phyloP scores from a whole-genome alignment of 225 moss, liverwort and hornwort genomes.

The Physcomitrellopsis africana region DNA sequence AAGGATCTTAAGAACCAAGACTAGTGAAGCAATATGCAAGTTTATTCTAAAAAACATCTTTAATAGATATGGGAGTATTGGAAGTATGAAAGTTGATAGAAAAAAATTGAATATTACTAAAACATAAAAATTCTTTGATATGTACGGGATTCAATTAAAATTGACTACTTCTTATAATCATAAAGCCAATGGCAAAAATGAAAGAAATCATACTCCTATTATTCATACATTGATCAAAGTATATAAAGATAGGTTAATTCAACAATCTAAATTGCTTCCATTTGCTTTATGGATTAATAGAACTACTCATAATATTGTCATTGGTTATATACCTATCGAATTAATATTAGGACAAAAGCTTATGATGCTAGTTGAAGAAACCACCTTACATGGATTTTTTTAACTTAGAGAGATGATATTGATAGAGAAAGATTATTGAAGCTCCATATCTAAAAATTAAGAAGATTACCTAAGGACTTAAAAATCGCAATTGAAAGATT shows the following conservation, averaged over 20 bases:
- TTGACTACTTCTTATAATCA: background rate
- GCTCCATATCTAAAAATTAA: background rate
- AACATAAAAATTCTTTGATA: background rate
- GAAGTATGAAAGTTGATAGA: no score
- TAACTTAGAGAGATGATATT: background rate
- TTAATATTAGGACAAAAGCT: background rate
- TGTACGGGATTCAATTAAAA: background rate
- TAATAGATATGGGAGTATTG: no score
- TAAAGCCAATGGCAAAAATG: background rate
- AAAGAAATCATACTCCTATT: background rate
- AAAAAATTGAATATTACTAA: no score
- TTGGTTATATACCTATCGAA: background rate
- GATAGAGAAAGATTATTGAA: background rate
- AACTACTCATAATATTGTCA: background rate
- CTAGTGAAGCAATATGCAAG: no score
- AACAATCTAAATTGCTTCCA: background rate
- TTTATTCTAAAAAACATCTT: no score
- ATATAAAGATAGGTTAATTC: background rate
- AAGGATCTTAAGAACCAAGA: no score
- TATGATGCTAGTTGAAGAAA: background rate
- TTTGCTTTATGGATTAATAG: background rate
- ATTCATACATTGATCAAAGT: background rate
- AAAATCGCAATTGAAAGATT: background rate
- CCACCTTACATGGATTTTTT: background rate
- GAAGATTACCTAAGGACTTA: background rate